A percentile compares a stretch with the other conserved stretches of the same genome.
These are phyloP conservation scores for Trypanosomatidae sp. DNA, from an alignment of 208 protist genomes.

Conservation along the genomic window DNA sequence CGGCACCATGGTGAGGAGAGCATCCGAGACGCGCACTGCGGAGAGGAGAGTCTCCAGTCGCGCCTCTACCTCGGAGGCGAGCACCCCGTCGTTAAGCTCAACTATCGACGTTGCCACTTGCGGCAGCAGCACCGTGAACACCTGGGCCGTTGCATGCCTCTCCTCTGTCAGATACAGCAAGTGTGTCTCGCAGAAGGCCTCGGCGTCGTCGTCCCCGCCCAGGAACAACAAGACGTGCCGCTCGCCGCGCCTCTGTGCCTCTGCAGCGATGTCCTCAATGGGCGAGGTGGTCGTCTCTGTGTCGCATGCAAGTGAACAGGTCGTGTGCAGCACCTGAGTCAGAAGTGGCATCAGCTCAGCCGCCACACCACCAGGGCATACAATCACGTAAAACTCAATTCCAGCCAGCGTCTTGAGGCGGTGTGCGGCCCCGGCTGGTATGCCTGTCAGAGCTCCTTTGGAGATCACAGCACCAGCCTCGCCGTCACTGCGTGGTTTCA, in stretches of 20 bases:
- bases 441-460: too few relatives aligned
- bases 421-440: neutral
- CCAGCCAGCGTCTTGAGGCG: constrained; percentile 17
- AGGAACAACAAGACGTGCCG: constrained; percentile 22
- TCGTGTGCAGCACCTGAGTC: constrained; percentile 14
- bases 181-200: constrained; percentile 43
- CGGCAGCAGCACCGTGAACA: constrained; percentile 47
- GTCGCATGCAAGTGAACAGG: constrained; percentile 18
- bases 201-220: constrained; percentile 25
- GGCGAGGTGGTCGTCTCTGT: constrained; percentile 15
- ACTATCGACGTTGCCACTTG: constrained; percentile 19
- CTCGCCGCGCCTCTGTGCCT: constrained; percentile 12
- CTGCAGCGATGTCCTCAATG: constrained; percentile 9
- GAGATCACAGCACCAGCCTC: neutral
- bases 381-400: constrained; percentile 42
- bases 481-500: constrained; percentile 18
- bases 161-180: constrained; percentile 39
- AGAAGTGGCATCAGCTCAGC: constrained; percentile 15
- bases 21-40: constrained; percentile 43
- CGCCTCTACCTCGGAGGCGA: constrained; percentile 10
- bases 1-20: constrained; percentile 30
- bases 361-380: constrained; percentile 35
- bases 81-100: neutral
- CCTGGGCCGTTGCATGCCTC: constrained; percentile 32
- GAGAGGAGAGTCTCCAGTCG: constrained; percentile 28